Evolutionary conservation across 768 basidiomycete species (phyloP), one percentile per base, ranked within the genome.

Genomic region (Termitomyces sp.): DNA sequence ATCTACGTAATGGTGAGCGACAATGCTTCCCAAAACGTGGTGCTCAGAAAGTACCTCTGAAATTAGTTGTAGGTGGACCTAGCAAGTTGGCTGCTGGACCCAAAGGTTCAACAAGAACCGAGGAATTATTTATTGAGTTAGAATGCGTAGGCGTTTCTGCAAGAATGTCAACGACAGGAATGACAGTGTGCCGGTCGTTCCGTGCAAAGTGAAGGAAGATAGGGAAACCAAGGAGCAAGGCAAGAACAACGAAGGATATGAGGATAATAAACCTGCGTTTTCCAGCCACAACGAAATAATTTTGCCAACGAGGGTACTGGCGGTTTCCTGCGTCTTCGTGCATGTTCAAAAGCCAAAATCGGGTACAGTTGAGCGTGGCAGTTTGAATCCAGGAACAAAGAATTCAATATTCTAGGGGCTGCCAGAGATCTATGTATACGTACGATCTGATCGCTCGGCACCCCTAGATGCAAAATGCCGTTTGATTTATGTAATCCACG

Each of bases 51-150:
- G 45, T 54, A 81, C 85, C 84, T 76, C 83, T 74, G 70, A 87
- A 87, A 40, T 72, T 74, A 53, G 68, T 57, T 3, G 85, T 86
- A 10, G 87, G 85, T 2, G 76, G 71, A 0, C 87, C 87, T 32
- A 70, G 40, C 50, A 65, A 46, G 53, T 65, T 65, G 14, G 57
- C 54, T 24, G 46, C 58, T 46, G 62, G 62, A 30, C 64, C 64
- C 30, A 61, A 42, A 35, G 54, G 58, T 48, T 70, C 66, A 28
- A 64, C 24, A 49, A 59, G 32, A 12, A 44, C 55, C 4, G 56
- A 49, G 22, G 52, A 48, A 16, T 54, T 54, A n/a, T 38, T 28
- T 8, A 33, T 43, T 3, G 56, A 48, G 4, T 54, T 54, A 4
- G 26, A 47, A 18, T 24, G 38, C 14, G 12, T n/a, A 56, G 46